Evolutionary conservation across 225 moss, liverwort and hornwort genomes (phyloP), one percentile per base, ranked within the genome.

Genomic region (Polytrichum formosum): DNA sequence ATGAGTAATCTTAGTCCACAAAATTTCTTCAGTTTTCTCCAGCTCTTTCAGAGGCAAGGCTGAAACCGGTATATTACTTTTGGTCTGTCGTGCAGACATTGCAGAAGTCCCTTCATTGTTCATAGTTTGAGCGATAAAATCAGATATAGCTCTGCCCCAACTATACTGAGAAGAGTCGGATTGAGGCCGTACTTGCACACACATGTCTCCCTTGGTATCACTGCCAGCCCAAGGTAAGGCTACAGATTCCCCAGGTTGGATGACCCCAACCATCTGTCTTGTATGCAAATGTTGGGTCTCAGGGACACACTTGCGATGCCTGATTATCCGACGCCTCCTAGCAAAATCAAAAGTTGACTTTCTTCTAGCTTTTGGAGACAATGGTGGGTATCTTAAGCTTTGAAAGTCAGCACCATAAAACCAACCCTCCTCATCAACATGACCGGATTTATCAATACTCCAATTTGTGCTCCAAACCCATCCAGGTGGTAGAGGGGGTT

Each of bases 381-480:
- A 69, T 4, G 92, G 93, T 26, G 81, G 83, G 70, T 19, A 80
- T 64, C 74, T 89, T 73, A 97, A 78, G 80, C 90, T 86, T 73
- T 92, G 96, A 73, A 93, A 97, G 64, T 97, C 92, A 61, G 90
- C 75, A 78, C 92, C 96, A 74, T 97, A 93, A 74, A 86, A 93
- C 96, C 96, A 97, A 6, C 92, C 96, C 54, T 85, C 88, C 66
- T 80, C 78, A 71, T 97, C 96, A 58, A 92, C 96, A 70, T 79
- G 60, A 46, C 78, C 77, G 66, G 76, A 76, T 68, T 78, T 97
- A 26, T 97, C 88, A 56, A 91, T 70, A 23, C 82, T 83, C 96
- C 96, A 97, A 67, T 90, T 82, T 64, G 93, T 88, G 69, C 86
- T 97, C 96, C 96, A 97, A 23, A 89, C 84, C 96, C 96, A 97